Evolutionary conservation across 169 alveolate species (phyloP), one percentile per base, ranked within the genome.

Genomic region (Theileria equi): DNA sequence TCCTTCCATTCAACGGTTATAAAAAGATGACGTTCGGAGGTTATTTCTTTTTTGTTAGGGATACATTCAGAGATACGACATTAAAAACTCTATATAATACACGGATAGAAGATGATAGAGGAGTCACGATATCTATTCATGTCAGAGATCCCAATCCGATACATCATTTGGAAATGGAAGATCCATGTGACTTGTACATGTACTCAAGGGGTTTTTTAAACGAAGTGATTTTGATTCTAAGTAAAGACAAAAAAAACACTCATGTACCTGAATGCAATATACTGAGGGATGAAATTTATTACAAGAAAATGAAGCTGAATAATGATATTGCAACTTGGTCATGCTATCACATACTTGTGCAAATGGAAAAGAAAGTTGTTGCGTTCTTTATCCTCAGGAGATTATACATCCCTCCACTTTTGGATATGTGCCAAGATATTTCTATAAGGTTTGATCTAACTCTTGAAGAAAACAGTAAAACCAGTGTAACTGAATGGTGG

Each of bases 221-320:
- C 55, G 83, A 73, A 40, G 8, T 61, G 16, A 34, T 28, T 8
- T 11, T 31, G 16, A 19, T 21, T 26, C 50, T 6, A 7, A 11
- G 4, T 3, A 5, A 3, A 17, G 21, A 4, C 3, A 21, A 8
- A 7, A 58, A 48, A 40, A 52, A 44, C 17, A 3, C 67, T 58
- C 10, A 17, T 2, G 26, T 5, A 40, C 29, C 3, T 3, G 21
- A 23, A 3, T 10, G 5, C 32, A 60, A 35, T 23, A 64, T 77
- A 29, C 29, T 77, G 11, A 8, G 13, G 7, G 81, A 67, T 36
- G 86, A 65, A 4, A 6, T 54, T 2, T 77, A 66, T 35, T 53
- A 66, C 66, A 77, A 77, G 40, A 64, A 66, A 16, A 77, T 77
- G 86, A 77, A 77, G 41, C 63, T 77, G 35, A 77, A 77, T 60